Evolutionary conservation across 495 filamentous ascomycete genomes (phyloP), one percentile per base, ranked within the genome.

Genomic region (Podospora comata): DNA sequence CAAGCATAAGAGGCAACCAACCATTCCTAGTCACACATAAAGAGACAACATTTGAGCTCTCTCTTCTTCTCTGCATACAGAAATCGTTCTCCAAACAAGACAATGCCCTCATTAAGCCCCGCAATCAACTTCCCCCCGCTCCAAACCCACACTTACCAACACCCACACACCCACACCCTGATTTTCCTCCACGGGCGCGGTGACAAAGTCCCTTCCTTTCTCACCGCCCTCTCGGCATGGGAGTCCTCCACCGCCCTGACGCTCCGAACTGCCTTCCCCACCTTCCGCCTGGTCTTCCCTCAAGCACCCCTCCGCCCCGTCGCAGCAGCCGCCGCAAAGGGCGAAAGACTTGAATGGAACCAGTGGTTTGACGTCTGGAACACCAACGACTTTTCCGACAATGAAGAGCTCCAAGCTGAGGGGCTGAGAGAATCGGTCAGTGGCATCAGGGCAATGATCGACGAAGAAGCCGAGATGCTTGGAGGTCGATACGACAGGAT

Each of bases 361-460:
- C 79, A 81, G 60, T 81, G 79, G 80, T 83, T 81, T 66, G 79
- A 83, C 65, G 76, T 78, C 63, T 81, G 75, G 76, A 76, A 77
- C 4, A 67, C 74, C 4, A 62, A 66, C 6, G 67, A 77, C 59
- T 76, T 77, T 19, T 58, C 70, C 9, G 72, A 76, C 26, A 73
- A 64, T 6, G 72, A 77, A 23, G 79, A 79, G 58, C 65, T 80
- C 9, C 77, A 80, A 63, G 54, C 59, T 16, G 48, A 48, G 2
- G 79, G 79, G 4, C 64, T 81, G 61, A 32, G 71, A 11, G 69
- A 77, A 34, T 73, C 68, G 53, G 69, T 79, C 11, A 60, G 69
- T 13, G 23, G 30, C n/a, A 64, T 78, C 18, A 66, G 67, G 28
- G 44, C 34, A 4, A 20, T 80, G 0, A 20, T 82, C 2, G 11